phyloP scores from a whole-genome alignment of 2,329 filamentous ascomycete species.

The Fusarium oxysporum region DNA sequence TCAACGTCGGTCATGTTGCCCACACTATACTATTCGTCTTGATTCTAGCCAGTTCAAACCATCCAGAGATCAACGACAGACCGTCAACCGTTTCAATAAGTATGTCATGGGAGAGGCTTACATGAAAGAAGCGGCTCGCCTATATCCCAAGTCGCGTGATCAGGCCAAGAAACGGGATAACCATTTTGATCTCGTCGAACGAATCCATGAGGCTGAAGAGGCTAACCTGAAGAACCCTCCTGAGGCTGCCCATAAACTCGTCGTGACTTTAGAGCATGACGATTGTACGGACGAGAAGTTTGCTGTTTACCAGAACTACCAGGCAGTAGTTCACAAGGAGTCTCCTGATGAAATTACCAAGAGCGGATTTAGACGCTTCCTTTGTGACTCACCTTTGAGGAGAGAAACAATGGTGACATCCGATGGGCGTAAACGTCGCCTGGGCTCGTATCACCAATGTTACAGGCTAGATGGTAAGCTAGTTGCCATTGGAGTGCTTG shows the following conservation, averaged over 20 bases:
- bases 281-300: conserved; percentile 82
- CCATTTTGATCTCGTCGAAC: conserved; percentile 73
- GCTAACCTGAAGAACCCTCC: conserved; percentile 66
- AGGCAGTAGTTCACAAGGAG: conserved; percentile 78
- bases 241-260: conserved; percentile 74
- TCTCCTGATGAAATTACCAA: conserved; percentile 67
- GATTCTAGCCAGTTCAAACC: conserved; percentile 74
- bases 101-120: conserved; percentile 77
- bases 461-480: conserved; percentile 81
- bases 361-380: conserved; percentile 75
- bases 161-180: conserved; percentile 72
- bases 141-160: conserved; percentile 75
- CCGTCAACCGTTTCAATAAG: conserved; percentile 80
- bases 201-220: conserved; percentile 77
- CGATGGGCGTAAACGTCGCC: conserved; percentile 63
- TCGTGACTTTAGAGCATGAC: conserved; percentile 77
- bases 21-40: conserved; percentile 86
- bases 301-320: conserved; percentile 78
- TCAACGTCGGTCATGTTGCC: conserved; percentile 85
- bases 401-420: conserved; percentile 56
- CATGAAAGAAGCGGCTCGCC: conserved; percentile 69
- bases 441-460: conserved; percentile 85
- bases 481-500: conserved; percentile 80
- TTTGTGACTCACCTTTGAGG: conserved; percentile 76
- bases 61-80: conserved; percentile 78